Base-by-base conservation (phyloP, 805 yeast species). In the Kuraishia borneana region DNA sequence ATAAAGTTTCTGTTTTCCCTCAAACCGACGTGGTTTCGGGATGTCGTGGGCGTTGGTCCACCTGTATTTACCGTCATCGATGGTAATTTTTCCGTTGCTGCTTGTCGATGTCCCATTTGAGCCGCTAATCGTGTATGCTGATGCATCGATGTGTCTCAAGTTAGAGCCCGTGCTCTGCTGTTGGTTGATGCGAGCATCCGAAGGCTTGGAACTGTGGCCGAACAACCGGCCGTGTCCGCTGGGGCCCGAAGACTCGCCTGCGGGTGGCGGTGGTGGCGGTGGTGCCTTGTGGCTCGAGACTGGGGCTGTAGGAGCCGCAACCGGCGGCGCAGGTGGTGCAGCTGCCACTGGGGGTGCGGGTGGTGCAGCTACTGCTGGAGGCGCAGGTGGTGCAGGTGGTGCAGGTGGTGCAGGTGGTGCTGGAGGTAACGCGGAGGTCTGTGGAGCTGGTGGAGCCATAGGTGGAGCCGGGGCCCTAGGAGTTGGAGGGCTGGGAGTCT, bases 1-100 rank as follows among this genome's bases (percentile, higher is more conserved):
- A 58, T 92, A 92, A 42, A 87, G 61, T 53, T 89, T 87, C 38
- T 70, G 70, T 31, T 68, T 68, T 3, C 77, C 82, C 34, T 70
- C 75, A 48, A 82, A 85, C 33, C 70, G 68, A 43, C 97, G 67
- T n/a, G 98, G 97, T 44, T 74, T 75, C 0, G 98, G 97, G 30
- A 92, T 61, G 18, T 84, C 80, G 29, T 60, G 56, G 13, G 70
- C 66, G 51, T 83, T 83, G 3, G 61, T 50, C 63, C 84, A 88
- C 42, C 67, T 70, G 62, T 78, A 87, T 45, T 88, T 61, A n/a
- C 63, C 54, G 50, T 83, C 92, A 44, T 83, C 84, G 33, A 85
- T 82, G 3, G 55, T 60, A 3, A 74, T 42, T 39, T 56, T 63
- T 36, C 34, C 29, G 10, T 8, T 20, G 10, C 22, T 20, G 16